Conservation (phyloP, 768 basidiomycete species). For the Dendrothele bispora region DNA sequence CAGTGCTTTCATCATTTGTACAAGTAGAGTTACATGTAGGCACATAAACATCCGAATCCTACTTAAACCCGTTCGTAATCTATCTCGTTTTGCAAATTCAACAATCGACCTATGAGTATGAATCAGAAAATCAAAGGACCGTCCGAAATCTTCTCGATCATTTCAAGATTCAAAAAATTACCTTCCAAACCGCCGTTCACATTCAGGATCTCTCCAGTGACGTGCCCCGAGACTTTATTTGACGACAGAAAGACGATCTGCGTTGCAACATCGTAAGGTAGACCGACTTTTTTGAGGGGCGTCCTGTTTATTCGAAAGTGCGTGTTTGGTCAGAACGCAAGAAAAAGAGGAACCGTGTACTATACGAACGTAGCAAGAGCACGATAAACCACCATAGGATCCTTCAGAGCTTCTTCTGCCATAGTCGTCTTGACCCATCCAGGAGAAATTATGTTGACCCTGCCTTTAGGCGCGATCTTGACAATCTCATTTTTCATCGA, state of each 20-base stretch:
- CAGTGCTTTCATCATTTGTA: no score
- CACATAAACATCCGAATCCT: no score
- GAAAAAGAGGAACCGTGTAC: neutral
- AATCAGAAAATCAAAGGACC: no score
- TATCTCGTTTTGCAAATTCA: no score
- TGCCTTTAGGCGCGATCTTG: conserved; percentile 63
- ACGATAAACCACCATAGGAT: conserved; percentile 52
- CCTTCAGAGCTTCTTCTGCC: conserved; percentile 55
- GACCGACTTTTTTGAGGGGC: conserved; percentile 68
- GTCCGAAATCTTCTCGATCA: no score
- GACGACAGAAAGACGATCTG: conserved; percentile 67
- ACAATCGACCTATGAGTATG: no score
- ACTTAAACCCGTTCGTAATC: no score
- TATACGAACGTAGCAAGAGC: conserved; percentile 65
- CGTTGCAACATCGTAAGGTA: conserved; percentile 60
- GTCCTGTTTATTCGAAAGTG: conserved; percentile 52
- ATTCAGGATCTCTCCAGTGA: conserved; percentile 71
- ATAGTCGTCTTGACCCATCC: conserved; percentile 70
- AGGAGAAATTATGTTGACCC: conserved; percentile 72
- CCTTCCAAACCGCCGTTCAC: conserved; percentile 83
- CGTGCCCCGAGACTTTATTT: conserved; percentile 61
- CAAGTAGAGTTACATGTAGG: no score
- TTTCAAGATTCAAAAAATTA: no score
- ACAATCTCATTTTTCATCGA: conserved; percentile 82
- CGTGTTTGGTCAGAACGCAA: neutral